These are phyloP conservation scores for Fusarium sp. DNA, from an alignment of 2,329 filamentous ascomycete genomes.

Conservation along the genomic window DNA sequence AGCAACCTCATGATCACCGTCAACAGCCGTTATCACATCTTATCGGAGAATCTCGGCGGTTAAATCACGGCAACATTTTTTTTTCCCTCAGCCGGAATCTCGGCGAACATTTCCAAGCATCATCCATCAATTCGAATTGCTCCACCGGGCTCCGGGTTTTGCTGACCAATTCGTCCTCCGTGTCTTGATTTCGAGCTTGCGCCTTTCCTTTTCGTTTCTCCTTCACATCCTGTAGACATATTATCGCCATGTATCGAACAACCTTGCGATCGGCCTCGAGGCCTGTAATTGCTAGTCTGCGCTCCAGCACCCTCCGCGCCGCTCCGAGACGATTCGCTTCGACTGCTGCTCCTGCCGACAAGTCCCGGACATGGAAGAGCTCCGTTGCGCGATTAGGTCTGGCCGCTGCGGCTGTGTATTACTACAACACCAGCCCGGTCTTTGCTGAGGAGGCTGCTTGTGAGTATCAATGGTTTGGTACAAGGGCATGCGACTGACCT, in stretches of 20 bases:
- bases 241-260: constrained; percentile 63
- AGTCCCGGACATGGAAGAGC: constrained; percentile 86
- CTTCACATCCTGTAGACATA: not conserved
- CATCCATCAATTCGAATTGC: constrained; percentile 20
- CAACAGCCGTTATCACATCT: not conserved
- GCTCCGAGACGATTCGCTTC: constrained; percentile 64
- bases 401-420: constrained; percentile 84
- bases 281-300: constrained; percentile 56
- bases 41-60: constrained; percentile 31
- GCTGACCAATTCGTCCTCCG: constrained; percentile 40
- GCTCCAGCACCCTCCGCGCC: constrained; percentile 53
- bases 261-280: constrained; percentile 61
- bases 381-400: constrained; percentile 78
- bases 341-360: constrained; percentile 67
- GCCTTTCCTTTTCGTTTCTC: constrained; percentile 6
- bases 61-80: constrained; percentile 36
- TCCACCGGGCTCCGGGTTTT: constrained; percentile 18
- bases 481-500: constrained; percentile 16
- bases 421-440: constrained; percentile 89
- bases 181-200: constrained; percentile 15
- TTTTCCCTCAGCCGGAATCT: constrained; percentile 32
- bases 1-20: not conserved
- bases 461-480: constrained; percentile 58
- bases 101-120: constrained; percentile 33
- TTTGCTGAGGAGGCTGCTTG: constrained; percentile 86